Base-by-base conservation (phyloP, 805 yeast genomes). In the Saccharomycopsis sp. region DNA sequence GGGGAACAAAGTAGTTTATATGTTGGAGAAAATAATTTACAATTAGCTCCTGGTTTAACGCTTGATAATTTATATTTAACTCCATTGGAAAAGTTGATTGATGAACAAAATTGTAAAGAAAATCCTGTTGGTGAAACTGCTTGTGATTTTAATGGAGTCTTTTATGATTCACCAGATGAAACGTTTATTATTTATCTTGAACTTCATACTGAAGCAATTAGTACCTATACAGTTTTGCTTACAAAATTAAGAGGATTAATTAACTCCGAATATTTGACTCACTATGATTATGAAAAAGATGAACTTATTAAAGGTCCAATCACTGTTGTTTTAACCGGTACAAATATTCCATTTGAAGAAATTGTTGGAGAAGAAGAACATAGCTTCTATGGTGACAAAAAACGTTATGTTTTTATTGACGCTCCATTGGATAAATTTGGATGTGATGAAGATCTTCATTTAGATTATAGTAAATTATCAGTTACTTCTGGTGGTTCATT, bases 241-340 rank as follows among this genome's bases (percentile, higher is more conserved):
- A 55, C 58, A 10, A 62, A 66, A 13, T 62, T 80, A 28, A 57
- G 63, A 38, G 66, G 69, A 4, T 65, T 79, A 31, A 61, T 70
- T 14, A 65, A 65, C n/a, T 58, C 60, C 18, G 68, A 63, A 2
- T 79, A 69, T 52, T 55, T 82, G 34, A 66, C 81, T 1, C 62
- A 65, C 40, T 74, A 61, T 50, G 68, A 75, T 48, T 48, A 58
- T 5, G 48, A 50, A 3, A 48, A 59, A 3, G 53, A 60, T 0
- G 48, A 53, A 21, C 52, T 66, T 42, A 54, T 56, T 2, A 56
- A 62, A 30, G 79, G 77, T 1, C 85, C 86, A 4, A 42, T 81
- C 8, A 70, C 81, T 0, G 61, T 80, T 3, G 66, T 79, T 5
- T 65, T 78, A 18, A 80, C 86, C 1, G 89, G 89, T 1, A 66